Percentiles rank a stretch among this genome's conserved stretches.
Conservation (phyloP, 2,329 filamentous ascomycete species). For the Pseudocercospora crystallina region DNA sequence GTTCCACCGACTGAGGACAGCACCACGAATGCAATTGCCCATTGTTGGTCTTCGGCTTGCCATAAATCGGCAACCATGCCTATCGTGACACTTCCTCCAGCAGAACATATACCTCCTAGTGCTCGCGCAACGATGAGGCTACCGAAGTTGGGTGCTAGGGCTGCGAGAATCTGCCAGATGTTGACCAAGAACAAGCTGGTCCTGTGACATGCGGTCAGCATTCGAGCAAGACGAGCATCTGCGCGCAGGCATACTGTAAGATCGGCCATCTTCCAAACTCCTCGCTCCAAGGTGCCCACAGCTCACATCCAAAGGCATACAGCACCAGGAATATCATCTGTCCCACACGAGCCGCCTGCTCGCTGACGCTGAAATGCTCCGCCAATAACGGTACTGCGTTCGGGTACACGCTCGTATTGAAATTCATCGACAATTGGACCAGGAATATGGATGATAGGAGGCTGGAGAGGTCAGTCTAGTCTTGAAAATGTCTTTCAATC, state of each 20-base stretch:
- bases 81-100: constrained; percentile 63
- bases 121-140: constrained; percentile 46
- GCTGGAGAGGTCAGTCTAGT: neutral
- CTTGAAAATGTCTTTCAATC: too few relatives aligned
- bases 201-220: too few relatives aligned
- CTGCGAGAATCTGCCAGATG: constrained; percentile 66
- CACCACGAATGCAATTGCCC: constrained; percentile 57
- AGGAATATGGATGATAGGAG: constrained; percentile 54
- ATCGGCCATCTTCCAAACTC: constrained; percentile 77
- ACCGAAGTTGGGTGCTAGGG: constrained; percentile 43
- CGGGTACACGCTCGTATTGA: constrained; percentile 54
- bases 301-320: constrained; percentile 83
- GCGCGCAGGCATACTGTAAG: constrained; percentile 58
- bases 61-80: constrained; percentile 67
- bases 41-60: constrained; percentile 57
- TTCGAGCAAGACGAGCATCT: constrained; percentile 45
- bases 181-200: constrained; percentile 62
- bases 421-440: constrained; percentile 58
- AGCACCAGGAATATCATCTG: constrained; percentile 75
- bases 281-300: constrained; percentile 86
- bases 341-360: constrained; percentile 68
- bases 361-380: constrained; percentile 66
- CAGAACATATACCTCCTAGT: constrained; percentile 54
- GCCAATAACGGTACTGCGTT: constrained; percentile 58
- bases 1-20: constrained; percentile 36